These are phyloP conservation scores for Aspergillus udagawae DNA, from an alignment of 2,329 filamentous ascomycete species.

Conservation along the genomic window DNA sequence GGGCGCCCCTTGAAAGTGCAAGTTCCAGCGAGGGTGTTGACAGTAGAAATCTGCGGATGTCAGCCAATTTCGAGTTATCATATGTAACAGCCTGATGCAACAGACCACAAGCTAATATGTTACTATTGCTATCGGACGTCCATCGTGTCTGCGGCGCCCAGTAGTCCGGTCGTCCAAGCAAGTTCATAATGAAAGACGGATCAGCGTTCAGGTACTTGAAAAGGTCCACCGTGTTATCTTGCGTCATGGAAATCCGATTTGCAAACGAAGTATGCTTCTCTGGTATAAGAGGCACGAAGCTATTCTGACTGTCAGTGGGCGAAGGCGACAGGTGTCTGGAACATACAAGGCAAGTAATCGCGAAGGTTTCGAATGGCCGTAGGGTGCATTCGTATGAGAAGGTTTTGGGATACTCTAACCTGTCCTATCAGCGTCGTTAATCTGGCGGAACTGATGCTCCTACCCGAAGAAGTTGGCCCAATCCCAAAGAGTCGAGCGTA, in stretches of 20 bases:
- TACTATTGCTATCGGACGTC: slow-evolving; percentile 6
- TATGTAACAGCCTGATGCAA: too few species aligned
- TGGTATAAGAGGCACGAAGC: slow-evolving; percentile 12
- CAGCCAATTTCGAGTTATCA: neutral
- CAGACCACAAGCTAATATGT: slow-evolving; percentile 10
- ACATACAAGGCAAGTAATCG: slow-evolving; percentile 11
- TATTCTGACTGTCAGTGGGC: neutral
- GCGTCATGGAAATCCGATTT: slow-evolving; percentile 7
- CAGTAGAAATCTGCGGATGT: slow-evolving; percentile 10
- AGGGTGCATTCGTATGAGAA: neutral
- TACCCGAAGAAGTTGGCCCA: neutral
- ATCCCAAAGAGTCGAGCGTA: neutral
- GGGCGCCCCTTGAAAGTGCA: slow-evolving; percentile 12
- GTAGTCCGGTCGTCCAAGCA: slow-evolving; percentile 13
- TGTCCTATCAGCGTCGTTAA: neutral
- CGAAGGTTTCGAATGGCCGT: neutral
- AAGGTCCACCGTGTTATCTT: slow-evolving; percentile 1
- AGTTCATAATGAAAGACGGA: slow-evolving; percentile 8
- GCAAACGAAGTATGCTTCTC: slow-evolving; percentile 10
- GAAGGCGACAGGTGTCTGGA: neutral
- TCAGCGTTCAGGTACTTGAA: slow-evolving; percentile 6
- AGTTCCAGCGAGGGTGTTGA: slow-evolving; percentile 15
- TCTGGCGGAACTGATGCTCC: neutral
- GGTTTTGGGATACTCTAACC: neutral
- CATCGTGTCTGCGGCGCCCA: slow-evolving; percentile 13